phyloP scores from a whole-genome alignment of 306 rosid genomes.

The Albizia julibrissin region DNA sequence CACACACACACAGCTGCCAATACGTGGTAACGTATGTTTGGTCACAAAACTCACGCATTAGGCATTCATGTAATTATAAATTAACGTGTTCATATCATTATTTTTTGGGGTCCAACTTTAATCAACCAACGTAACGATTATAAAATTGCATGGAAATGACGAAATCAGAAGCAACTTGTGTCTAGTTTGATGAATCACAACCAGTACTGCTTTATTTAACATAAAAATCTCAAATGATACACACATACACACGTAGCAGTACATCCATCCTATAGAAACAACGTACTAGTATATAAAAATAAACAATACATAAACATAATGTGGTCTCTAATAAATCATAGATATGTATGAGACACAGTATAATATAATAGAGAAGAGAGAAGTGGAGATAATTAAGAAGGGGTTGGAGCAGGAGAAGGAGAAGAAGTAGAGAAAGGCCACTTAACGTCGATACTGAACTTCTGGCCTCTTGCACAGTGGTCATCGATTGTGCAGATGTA shows the following conservation, averaged over 20 bases:
- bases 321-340: too few relatives aligned
- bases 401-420: slow-evolving; percentile 1
- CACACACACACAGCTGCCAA: too few relatives aligned
- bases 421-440: background rate
- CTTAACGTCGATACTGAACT: slow-evolving; percentile 36
- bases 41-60: background rate
- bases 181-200: background rate
- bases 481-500: slow-evolving; percentile 36
- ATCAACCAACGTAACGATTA: background rate
- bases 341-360: too few relatives aligned
- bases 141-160: background rate
- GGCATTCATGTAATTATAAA: background rate
- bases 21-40: background rate
- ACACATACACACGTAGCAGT: background rate
- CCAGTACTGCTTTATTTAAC: background rate
- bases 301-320: too few relatives aligned
- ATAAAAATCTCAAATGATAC: background rate
- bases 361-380: too few relatives aligned
- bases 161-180: background rate
- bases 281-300: too few relatives aligned
- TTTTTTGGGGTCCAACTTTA: background rate
- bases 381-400: background rate
- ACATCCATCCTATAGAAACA: background rate
- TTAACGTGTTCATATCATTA: background rate
- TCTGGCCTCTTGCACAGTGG: slow-evolving; percentile 42